These are phyloP conservation scores for Candida endomychidarum DNA, from an alignment of 805 yeast genomes.

Conservation along the genomic window DNA sequence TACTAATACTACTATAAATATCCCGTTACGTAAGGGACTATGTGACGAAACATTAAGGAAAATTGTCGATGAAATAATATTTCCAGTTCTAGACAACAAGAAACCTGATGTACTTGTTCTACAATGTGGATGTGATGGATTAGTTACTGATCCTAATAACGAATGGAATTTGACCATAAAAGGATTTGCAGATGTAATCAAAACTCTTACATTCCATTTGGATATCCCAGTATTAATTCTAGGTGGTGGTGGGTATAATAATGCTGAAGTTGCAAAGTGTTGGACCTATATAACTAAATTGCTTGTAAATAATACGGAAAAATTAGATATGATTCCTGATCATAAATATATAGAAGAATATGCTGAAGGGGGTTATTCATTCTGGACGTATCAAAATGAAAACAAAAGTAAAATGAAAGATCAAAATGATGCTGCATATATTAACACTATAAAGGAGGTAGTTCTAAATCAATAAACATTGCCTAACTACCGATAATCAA, in stretches of 20 bases:
- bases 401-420: constrained; percentile 27
- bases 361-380: constrained; percentile 44
- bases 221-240: constrained; percentile 47
- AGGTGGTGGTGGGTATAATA: constrained; percentile 82
- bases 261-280: constrained; percentile 57
- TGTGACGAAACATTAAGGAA: constrained; percentile 42
- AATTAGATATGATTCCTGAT: constrained; percentile 54
- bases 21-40: constrained; percentile 60
- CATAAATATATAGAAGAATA: constrained; percentile 45
- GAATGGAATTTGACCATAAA: constrained; percentile 69
- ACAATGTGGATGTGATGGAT: constrained; percentile 76
- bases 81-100: constrained; percentile 39
- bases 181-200: constrained; percentile 44
- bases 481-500: constrained; percentile 19
- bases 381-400: constrained; percentile 43
- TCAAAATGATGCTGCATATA: constrained; percentile 27
- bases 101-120: constrained; percentile 56
- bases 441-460: constrained; percentile 19
- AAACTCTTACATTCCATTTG: constrained; percentile 19
- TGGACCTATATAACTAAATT: constrained; percentile 49
- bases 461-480: too few species aligned
- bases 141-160: constrained; percentile 57
- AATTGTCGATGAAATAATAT: constrained; percentile 41
- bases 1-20: constrained; percentile 39
- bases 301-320: constrained; percentile 18